These are phyloP conservation scores for Pseudogymnoascus sp. DNA, from an alignment of 2,329 filamentous ascomycete genomes.

Conservation along the genomic window DNA sequence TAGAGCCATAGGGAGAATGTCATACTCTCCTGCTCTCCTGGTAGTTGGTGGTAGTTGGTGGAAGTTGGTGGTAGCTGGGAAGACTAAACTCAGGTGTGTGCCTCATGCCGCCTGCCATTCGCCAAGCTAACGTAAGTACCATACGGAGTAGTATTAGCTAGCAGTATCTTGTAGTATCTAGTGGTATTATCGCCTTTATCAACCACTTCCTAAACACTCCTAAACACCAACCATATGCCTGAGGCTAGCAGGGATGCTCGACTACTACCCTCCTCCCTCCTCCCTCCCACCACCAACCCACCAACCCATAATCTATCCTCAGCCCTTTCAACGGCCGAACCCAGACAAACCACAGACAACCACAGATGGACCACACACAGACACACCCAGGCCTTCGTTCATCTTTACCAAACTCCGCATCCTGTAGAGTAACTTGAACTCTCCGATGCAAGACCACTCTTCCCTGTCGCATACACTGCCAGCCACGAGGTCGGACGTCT, in stretches of 20 bases:
- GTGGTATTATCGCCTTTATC: background rate
- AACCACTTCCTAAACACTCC: background rate
- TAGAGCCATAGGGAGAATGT: background rate
- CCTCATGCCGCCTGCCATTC: background rate
- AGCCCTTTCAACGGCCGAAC: background rate
- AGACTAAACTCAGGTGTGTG: background rate
- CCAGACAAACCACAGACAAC: background rate
- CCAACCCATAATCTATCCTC: background rate
- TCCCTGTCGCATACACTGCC: conserved; percentile 1
- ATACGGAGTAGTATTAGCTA: background rate
- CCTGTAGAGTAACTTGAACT: background rate
- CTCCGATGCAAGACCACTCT: background rate
- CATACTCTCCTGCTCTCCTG: background rate
- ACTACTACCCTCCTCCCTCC: background rate
- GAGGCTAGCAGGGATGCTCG: background rate
- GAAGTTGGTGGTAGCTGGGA: background rate
- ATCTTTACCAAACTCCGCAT: background rate
- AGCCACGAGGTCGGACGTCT: background rate
- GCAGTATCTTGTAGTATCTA: no score
- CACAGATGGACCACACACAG: background rate
- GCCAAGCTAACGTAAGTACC: background rate
- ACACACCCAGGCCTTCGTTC: background rate
- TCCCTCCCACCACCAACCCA: background rate
- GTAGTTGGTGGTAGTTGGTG: background rate
- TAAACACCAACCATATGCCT: background rate